Base-by-base conservation (phyloP, 225 moss, liverwort and hornwort species). In the Pleurozium schreberi region DNA sequence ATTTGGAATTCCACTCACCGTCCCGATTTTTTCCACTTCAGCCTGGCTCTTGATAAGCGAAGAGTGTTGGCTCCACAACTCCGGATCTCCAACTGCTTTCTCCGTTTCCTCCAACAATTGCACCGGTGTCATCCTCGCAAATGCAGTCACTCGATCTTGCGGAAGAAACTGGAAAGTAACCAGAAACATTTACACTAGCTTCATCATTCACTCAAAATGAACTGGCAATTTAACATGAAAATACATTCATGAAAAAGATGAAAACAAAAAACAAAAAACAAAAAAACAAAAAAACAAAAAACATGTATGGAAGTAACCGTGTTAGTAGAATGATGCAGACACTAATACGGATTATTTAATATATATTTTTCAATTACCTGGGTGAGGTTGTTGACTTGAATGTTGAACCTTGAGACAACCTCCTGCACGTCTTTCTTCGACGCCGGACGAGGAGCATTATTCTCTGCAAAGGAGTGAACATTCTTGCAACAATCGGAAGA, bases 91-190 rank as follows among this genome's bases (percentile, higher is more conserved):
- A 43, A 95, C 94, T 17, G 96, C 97, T 84, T 95, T 97, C 89
- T 96, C 94, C 30, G 96, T 97, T 91, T 97, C 97, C 90, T 95
- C 94, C 90, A 97, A 73, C 64, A 96, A 92, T 80, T 96, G 91
- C 80, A 95, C 80, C 6, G 97, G 97, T 47, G 91, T 93, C 93
- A 97, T 88, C 87, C 95, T 96, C 42, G 97, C 96, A 91, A 97
- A 97, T 82, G 94, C 96, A 76, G 93, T 91, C 22, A 97, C 96
- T 88, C 95, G 83, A 60, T 97, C 97, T 84, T 97, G 97, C 45
- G 97, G 97, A 61, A 97, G 96, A 91, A 97, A 96, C 96, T 97
- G 95, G 34, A 73, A n/a, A n/a, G n/a, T n/a, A n/a, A n/a, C n/a
- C n/a, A n/a, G n/a, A n/a, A n/a, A n/a, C n/a, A n/a, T n/a, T n/a